Conservation (phyloP, 805 yeast genomes). For the Scheffersomyces ergatensis region DNA sequence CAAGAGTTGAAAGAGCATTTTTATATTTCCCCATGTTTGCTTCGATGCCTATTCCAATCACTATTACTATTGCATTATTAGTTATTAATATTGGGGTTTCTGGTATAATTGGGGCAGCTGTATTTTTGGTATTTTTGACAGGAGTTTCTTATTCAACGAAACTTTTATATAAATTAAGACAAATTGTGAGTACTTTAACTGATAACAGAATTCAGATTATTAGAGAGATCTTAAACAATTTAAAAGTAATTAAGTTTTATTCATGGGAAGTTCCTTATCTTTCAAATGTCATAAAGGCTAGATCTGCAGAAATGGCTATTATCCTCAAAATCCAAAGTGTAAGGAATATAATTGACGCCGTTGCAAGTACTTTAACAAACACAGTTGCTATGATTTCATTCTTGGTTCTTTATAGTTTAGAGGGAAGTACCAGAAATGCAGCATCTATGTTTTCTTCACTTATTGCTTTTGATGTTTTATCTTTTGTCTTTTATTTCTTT, state of each 20-base stretch:
- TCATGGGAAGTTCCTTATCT: conserved; percentile 85
- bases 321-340: conserved; percentile 60
- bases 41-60: conserved; percentile 59
- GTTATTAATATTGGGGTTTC: conserved; percentile 65
- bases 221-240: conserved; percentile 69
- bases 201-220: conserved; percentile 70
- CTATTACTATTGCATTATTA: conserved; percentile 59
- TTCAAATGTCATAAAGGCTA: conserved; percentile 47
- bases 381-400: conserved; percentile 61
- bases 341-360: conserved; percentile 59
- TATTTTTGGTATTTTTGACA: conserved; percentile 45
- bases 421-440: conserved; percentile 34
- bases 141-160: conserved; percentile 44
- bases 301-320: conserved; percentile 56
- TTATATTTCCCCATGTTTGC: conserved; percentile 58
- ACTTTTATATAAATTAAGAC: conserved; percentile 51
- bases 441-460: conserved; percentile 66
- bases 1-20: conserved; percentile 70
- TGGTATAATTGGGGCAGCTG: conserved; percentile 60
- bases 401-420: conserved; percentile 27
- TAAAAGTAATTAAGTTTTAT: conserved; percentile 79
- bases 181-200: conserved; percentile 53
- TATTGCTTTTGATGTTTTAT: conserved; percentile 57
- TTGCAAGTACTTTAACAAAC: conserved; percentile 62
- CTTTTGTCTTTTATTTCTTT: conserved; percentile 57